phyloP scores from a whole-genome alignment of 306 rosid genomes.

The Cicer yamashitae region DNA sequence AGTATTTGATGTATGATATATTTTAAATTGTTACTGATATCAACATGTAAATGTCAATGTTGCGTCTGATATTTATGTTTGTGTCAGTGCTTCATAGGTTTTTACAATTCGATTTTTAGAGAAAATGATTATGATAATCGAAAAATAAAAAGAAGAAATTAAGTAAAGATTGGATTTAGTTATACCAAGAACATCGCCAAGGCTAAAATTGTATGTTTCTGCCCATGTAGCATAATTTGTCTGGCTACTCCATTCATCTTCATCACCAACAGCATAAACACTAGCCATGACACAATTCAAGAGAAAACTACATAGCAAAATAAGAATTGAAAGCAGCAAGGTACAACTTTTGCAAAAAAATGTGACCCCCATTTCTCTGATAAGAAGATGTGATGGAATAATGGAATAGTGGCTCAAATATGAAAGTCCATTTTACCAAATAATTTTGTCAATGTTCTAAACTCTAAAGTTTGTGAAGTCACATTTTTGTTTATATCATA shows the following conservation, averaged over 20 bases:
- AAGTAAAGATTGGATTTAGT: conserved; percentile 1
- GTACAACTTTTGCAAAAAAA: not conserved
- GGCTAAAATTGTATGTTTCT: conserved; percentile 43
- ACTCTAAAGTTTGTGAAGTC: conserved; percentile 23
- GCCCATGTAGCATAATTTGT: conserved; percentile 52
- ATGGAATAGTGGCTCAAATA: conserved; percentile 13
- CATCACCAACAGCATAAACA: conserved; percentile 51
- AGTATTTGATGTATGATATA: too few relatives aligned
- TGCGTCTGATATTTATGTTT: too few relatives aligned
- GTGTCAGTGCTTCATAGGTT: too few relatives aligned
- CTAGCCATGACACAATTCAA: conserved; percentile 22
- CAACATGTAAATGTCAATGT: too few relatives aligned
- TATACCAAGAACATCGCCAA: conserved; percentile 53
- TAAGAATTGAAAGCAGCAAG: conserved; percentile 36
- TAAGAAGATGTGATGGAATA: conserved; percentile 10
- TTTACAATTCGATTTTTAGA: too few relatives aligned
- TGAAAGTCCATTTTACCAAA: conserved; percentile 18
- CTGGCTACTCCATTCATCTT: conserved; percentile 55
- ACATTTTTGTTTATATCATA: conserved; percentile 20
- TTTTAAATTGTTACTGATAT: too few relatives aligned
- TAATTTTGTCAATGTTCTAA: conserved; percentile 13
- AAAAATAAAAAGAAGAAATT: too few relatives aligned
- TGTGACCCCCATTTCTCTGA: conserved; percentile 31
- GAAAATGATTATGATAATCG: too few relatives aligned
- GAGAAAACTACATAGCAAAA: conserved; percentile 28